Conservation (phyloP, 345 rosid genomes). For the Acer yangbiense region DNA sequence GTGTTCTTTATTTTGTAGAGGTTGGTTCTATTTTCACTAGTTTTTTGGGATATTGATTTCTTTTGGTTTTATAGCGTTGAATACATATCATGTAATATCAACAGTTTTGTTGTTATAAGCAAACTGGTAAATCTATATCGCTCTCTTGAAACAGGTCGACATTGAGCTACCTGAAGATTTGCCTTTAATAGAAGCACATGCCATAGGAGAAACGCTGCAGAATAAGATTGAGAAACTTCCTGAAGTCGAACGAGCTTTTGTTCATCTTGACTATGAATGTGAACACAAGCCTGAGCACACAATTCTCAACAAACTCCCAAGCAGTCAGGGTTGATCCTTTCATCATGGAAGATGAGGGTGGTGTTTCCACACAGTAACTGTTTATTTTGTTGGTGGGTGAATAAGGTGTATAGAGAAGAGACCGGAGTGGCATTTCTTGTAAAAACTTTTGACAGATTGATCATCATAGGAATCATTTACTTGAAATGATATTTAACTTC, state of each 20-base stretch:
- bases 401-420: neutral
- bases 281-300: conserved; percentile 91
- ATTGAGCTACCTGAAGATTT: conserved; percentile 84
- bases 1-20: conserved; percentile 95
- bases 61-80: too few species aligned
- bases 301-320: conserved; percentile 66
- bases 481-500: too few species aligned
- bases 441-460: too few species aligned
- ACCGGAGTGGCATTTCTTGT: neutral
- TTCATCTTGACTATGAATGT: conserved; percentile 88
- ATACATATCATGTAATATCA: neutral
- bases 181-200: conserved; percentile 76
- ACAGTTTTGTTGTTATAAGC: neutral
- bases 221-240: conserved; percentile 79
- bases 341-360: neutral
- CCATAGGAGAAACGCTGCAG: conserved; percentile 80
- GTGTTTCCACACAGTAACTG: neutral
- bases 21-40: conserved; percentile 33
- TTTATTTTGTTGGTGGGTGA: neutral
- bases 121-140: neutral
- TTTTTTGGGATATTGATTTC: too few species aligned
- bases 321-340: conserved; percentile 21
- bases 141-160: conserved; percentile 54
- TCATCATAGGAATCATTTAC: too few species aligned
- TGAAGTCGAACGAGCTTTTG: conserved; percentile 91